phyloP scores from a whole-genome alignment of 257 asterid genomes.

The Plantago major region DNA sequence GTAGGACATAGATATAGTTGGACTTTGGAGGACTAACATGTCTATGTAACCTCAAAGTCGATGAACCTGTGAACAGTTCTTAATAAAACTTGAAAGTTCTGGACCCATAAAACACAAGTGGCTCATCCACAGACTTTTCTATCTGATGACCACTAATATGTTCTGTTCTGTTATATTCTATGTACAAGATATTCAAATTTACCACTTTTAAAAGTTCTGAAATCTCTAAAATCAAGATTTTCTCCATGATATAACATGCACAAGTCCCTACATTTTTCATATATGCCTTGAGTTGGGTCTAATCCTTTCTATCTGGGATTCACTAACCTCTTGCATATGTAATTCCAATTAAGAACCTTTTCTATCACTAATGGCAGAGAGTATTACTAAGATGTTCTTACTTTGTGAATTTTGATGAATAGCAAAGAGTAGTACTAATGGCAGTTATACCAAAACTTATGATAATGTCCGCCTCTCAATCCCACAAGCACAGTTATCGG shows the following conservation, averaged over 20 bases:
- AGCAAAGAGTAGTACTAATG: neutral
- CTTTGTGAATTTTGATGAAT: neutral
- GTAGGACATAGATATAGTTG: conserved; percentile 2
- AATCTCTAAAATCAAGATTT: neutral
- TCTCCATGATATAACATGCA: conserved; percentile 13
- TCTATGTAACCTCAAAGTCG: neutral
- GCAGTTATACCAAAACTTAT: neutral
- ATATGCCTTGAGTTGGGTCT: neutral
- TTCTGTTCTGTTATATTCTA: neutral
- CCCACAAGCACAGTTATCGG: neutral
- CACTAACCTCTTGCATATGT: conserved; percentile 7
- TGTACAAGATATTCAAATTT: conserved; percentile 8
- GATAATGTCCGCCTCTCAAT: neutral
- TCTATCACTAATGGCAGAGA: too few species aligned
- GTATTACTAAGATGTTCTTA: too few species aligned
- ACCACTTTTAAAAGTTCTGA: conserved; percentile 3
- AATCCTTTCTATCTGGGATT: conserved; percentile 12
- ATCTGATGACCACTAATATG: conserved; percentile 16
- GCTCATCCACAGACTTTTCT: conserved; percentile 7
- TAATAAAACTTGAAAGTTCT: neutral
- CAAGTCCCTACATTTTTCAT: conserved; percentile 14
- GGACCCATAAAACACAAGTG: conserved; percentile 10
- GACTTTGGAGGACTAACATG: neutral
- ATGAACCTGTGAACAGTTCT: neutral
- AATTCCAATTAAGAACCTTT: neutral